These are phyloP conservation scores for Trichoderma atrobrunneum DNA, from an alignment of 2,329 filamentous ascomycete species.

Conservation along the genomic window DNA sequence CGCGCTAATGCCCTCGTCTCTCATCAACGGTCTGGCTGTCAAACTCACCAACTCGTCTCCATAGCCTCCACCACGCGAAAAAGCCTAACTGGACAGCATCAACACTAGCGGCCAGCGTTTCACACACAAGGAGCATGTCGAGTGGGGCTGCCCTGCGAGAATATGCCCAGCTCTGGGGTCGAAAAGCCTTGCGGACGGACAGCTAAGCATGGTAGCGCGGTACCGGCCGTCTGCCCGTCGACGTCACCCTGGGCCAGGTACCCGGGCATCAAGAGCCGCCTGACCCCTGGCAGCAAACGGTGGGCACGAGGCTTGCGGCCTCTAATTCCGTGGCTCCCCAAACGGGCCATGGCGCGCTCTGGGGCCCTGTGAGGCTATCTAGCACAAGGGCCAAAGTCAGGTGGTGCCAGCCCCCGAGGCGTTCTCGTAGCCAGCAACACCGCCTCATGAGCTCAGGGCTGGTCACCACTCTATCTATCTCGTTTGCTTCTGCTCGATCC, in stretches of 20 bases:
- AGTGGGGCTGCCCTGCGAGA: constrained; percentile 12
- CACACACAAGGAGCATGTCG: background rate
- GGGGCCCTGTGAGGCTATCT: constrained; percentile 13
- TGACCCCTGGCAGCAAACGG: background rate
- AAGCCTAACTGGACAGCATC: constrained; percentile 11
- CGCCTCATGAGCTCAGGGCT: constrained; percentile 1
- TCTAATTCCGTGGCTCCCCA: background rate
- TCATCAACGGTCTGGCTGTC: background rate
- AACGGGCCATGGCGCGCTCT: background rate
- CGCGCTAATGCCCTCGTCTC: background rate
- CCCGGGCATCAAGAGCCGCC: constrained; percentile 11
- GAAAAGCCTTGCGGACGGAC: constrained; percentile 8
- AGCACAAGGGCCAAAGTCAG: constrained; percentile 5
- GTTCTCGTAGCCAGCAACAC: constrained; percentile 13
- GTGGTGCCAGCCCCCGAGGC: constrained; percentile 17
- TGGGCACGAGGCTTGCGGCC: constrained; percentile 15
- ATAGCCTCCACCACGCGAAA: constrained; percentile 15
- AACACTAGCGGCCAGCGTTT: constrained; percentile 2
- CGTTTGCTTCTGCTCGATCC: background rate
- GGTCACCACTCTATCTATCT: constrained; percentile 4
- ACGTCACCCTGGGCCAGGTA: background rate
- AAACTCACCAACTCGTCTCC: background rate
- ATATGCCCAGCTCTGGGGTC: constrained; percentile 15
- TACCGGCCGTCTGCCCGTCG: background rate
- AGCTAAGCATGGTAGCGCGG: background rate